phyloP scores from a whole-genome alignment of 371 early-diverging fungal genomes.

The Paraphysoderma sedebokerense region DNA sequence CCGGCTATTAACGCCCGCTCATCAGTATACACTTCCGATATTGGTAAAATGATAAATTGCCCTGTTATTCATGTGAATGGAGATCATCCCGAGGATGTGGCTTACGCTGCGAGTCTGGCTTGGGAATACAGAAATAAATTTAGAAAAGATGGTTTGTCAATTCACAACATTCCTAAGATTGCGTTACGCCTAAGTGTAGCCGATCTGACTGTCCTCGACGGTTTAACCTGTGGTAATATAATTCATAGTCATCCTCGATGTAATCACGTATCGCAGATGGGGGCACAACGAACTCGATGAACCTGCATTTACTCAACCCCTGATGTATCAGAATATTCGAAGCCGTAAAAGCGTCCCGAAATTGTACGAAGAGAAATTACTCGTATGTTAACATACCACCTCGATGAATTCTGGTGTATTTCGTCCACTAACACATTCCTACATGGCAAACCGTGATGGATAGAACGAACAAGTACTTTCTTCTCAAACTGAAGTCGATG shows the following conservation, averaged over 20 bases:
- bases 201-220: too few species aligned
- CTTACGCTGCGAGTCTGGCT: slow-evolving; percentile 62
- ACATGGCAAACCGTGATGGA: too few species aligned
- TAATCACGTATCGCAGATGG: slow-evolving; percentile 85
- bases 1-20: slow-evolving; percentile 81
- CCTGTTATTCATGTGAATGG: slow-evolving; percentile 95
- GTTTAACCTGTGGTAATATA: background rate
- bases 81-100: slow-evolving; percentile 85
- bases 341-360: slow-evolving; percentile 60
- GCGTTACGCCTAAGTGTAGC: too few species aligned
- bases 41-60: slow-evolving; percentile 85
- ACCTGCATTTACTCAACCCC: slow-evolving; percentile 90
- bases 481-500: slow-evolving; percentile 22
- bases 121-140: slow-evolving; percentile 81
- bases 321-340: slow-evolving; percentile 86
- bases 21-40: slow-evolving; percentile 75
- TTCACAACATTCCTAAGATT: too few species aligned
- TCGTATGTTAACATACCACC: slow-evolving; percentile 8
- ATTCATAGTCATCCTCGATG: slow-evolving; percentile 67
- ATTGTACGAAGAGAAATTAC: slow-evolving; percentile 52
- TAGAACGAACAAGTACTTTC: slow-evolving; percentile 14
- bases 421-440: too few species aligned
- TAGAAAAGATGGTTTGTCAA: slow-evolving; percentile 38
- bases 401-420: too few species aligned
- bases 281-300: slow-evolving; percentile 97